Base-by-base conservation (phyloP, 257 asterid species). In the Hygrophila difformis region DNA sequence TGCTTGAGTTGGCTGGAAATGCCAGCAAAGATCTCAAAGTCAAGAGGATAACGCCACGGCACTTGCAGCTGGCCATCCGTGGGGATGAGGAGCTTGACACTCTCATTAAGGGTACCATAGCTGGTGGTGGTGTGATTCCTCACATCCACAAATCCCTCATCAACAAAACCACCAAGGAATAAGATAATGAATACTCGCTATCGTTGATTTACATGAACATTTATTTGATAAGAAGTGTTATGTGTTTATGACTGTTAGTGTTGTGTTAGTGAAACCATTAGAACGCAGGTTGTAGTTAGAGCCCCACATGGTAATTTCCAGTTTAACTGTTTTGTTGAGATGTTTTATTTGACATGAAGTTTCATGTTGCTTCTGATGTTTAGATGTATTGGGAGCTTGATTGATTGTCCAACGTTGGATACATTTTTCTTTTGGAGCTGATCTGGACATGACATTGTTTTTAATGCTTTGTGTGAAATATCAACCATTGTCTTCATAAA, bases 101-200 rank as follows among this genome's bases (percentile, higher is more conserved):
- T 10, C 94, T 87, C 46, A 87, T 87, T 68, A 87, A 87, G 59
- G 94, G 94, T 29, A 87, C 96, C 67, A 87, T 87, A 21, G 96
- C 96, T 1, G 94, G 97, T 18, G 97, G 97, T 33, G 97, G 97
- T 60, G 97, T 84, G 60, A 88, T 88, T 49, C 97, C 97, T 19
- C 97, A 88, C 75, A 88, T 88, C 50, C 97, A 88, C 82, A 88
- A 88, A 28, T 88, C 97, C 57, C 95, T 88, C 76, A 88, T 88
- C 80, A 88, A 88, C 84, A 88, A 88, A 68, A 81, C 97, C 75
- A 66, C 93, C 64, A 88, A 88, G 69, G 97, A 88, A 53, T 88
- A 75, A 87, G n/a, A n/a, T n/a, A n/a, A n/a, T n/a, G n/a, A n/a
- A n/a, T n/a, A n/a, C 39, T 11, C 38, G 2, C 1, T 39, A 12